Base-by-base conservation (phyloP, 306 rosid species). In the Cicer pinnatifidum region DNA sequence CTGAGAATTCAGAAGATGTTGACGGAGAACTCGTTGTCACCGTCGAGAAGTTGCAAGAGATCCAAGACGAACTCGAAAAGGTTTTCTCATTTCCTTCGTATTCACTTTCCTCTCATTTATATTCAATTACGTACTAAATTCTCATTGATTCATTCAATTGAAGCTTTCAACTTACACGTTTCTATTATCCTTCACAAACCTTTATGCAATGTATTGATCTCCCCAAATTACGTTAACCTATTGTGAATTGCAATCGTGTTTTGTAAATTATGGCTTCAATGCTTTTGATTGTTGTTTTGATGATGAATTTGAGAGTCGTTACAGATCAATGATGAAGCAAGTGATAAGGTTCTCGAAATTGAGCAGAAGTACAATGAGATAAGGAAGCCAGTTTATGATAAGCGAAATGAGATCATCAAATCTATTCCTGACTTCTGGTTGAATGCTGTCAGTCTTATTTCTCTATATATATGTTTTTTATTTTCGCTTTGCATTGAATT, bases 391-490 rank as follows among this genome's bases (percentile, higher is more conserved):
- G 86, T 91, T 20, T 93, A 93, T 8, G 89, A 86, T 47, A 88
- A 83, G 82, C 82, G 98, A 17, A 93, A 89, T 52, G 96, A 85
- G n/a, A 84, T 89, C 10, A 86, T 88, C 77, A 88, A 87, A 76
- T 78, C 96, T 67, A 88, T 93, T 83, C 98, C 98, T 9, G 94
- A 91, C 72, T 93, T 93, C 84, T 93, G 98, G 98, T 67, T 81
- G 17, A 91, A 89, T 48, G 98, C 98, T 75, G 98, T 93, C 53
- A 83, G 97, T 61, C 10, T n/a, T 37, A 6, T 6, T 40, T 33
- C 13, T 33, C 16, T 6, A 6, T 35, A 28, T 6, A 59, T 35
- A 28, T 33, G 12, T 33, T 59, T 59, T 58, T 23, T 1, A 1
- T 9, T 56, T 28, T 28, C 9, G 6, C 9, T 33, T 5, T 33